A percentile compares a stretch with the other conserved stretches of the same genome.
phyloP scores from a whole-genome alignment of 2,329 filamentous ascomycete genomes.

The Stagonosporopsis rhizophila region DNA sequence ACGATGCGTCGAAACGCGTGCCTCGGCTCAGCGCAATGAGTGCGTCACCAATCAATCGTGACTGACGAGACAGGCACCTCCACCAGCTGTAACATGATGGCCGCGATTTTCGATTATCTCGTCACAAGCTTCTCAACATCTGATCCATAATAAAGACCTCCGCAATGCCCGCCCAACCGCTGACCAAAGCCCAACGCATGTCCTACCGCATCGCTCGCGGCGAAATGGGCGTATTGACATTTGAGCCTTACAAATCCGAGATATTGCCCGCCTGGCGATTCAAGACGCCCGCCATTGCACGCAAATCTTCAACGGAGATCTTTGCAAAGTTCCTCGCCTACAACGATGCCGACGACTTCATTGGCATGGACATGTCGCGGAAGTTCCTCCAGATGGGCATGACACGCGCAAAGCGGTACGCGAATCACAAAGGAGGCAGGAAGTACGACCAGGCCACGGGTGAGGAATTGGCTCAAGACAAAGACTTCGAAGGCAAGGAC shows the following conservation, averaged over 20 bases:
- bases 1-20: conserved; percentile 21
- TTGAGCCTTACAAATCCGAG: conserved; percentile 68
- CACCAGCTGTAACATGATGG: not conserved
- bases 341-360: conserved; percentile 61
- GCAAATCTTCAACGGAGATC: conserved; percentile 57
- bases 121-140: not conserved
- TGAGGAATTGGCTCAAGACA: conserved; percentile 54
- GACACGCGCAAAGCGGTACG: conserved; percentile 67
- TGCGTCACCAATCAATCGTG: too few relatives aligned
- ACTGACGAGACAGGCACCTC: too few relatives aligned
- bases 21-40: conserved; percentile 23
- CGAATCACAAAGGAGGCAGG: conserved; percentile 62
- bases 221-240: conserved; percentile 67
- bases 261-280: conserved; percentile 69
- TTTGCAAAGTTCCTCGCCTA: conserved; percentile 62
- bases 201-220: conserved; percentile 66
- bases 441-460: conserved; percentile 59
- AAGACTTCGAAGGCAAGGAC: conserved; percentile 53
- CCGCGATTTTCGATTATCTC: too few relatives aligned
- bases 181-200: conserved; percentile 51
- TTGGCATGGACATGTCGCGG: conserved; percentile 69
- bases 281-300: conserved; percentile 60
- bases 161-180: conserved; percentile 21
- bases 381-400: conserved; percentile 73
- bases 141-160: not conserved